phyloP scores from a whole-genome alignment of 2,329 filamentous ascomycete genomes.

The Neonectria magnoliae region DNA sequence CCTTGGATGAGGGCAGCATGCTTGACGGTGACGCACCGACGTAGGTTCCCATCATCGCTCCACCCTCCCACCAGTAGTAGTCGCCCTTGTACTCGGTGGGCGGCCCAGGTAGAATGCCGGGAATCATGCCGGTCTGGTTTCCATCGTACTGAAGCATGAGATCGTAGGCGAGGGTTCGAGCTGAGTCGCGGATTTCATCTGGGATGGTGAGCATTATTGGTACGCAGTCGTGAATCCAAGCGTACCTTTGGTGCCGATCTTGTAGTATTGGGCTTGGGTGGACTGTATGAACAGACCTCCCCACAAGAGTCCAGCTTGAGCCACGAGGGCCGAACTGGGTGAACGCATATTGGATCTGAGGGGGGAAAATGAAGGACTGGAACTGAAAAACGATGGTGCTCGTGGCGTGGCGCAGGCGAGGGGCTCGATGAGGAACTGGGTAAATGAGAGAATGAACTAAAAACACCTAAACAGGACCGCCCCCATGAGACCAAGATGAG shows the following conservation, averaged over 20 bases:
- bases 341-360: constrained; percentile 3
- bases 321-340: constrained; percentile 11
- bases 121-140: constrained; percentile 61
- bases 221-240: too few relatives aligned
- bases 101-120: constrained; percentile 67
- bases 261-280: constrained; percentile 42
- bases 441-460: background rate
- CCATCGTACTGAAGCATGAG: constrained; percentile 62
- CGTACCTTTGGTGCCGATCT: constrained; percentile 44
- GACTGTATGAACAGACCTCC: constrained; percentile 30
- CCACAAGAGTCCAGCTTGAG: constrained; percentile 25
- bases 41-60: constrained; percentile 73
- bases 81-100: constrained; percentile 57
- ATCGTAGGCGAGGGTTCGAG: constrained; percentile 60
- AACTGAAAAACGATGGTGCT: background rate
- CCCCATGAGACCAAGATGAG: background rate
- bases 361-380: background rate
- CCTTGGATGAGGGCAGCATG: background rate
- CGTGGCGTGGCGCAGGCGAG: background rate
- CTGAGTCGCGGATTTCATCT: constrained; percentile 59
- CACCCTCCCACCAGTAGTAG: constrained; percentile 81
- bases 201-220: background rate
- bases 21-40: constrained; percentile 52
- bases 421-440: background rate
- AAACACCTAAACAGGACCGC: background rate